These are phyloP conservation scores for Helenozyma baotianmanensis DNA, from an alignment of 805 yeast genomes.

Conservation along the genomic window DNA sequence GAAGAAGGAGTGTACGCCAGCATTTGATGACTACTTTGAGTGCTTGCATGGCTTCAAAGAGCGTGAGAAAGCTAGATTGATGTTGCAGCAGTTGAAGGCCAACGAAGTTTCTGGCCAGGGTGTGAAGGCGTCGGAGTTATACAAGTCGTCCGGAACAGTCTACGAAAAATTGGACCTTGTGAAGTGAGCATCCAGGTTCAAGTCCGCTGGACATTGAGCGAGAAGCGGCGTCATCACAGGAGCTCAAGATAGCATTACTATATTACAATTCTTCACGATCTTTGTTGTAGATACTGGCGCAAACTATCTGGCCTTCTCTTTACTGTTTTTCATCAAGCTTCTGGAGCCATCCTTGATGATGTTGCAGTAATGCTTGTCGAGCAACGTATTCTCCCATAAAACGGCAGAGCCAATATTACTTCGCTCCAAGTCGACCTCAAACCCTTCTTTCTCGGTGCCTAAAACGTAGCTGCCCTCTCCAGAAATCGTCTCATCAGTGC, in stretches of 20 bases:
- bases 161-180: conserved; percentile 43
- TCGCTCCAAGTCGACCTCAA: conserved; percentile 57
- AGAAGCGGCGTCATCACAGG: too few relatives aligned
- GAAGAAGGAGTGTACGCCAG: conserved; percentile 40
- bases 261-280: too few relatives aligned
- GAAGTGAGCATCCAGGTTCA: too few relatives aligned
- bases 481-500: conserved; percentile 82
- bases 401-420: conserved; percentile 85
- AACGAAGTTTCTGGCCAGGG: conserved; percentile 38
- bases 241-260: too few relatives aligned
- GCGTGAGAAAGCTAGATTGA: conserved; percentile 40
- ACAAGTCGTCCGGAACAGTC: conserved; percentile 36
- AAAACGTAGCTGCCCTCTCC: conserved; percentile 64
- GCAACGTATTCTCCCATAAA: conserved; percentile 78
- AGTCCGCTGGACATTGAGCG: too few relatives aligned
- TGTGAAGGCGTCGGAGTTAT: conserved; percentile 40
- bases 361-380: conserved; percentile 82
- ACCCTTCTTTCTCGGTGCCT: conserved; percentile 47
- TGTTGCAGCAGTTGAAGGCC: conserved; percentile 44
- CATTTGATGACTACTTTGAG: conserved; percentile 43
- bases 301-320: conserved; percentile 7
- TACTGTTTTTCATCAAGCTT: conserved; percentile 37
- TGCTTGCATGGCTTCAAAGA: conserved; percentile 45
- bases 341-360: conserved; percentile 64
- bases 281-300: too few relatives aligned